A percentile compares a stretch with the other conserved stretches of the same genome.
Conservation (phyloP, 768 basidiomycete genomes). For the Rossbeevera mucosa region DNA sequence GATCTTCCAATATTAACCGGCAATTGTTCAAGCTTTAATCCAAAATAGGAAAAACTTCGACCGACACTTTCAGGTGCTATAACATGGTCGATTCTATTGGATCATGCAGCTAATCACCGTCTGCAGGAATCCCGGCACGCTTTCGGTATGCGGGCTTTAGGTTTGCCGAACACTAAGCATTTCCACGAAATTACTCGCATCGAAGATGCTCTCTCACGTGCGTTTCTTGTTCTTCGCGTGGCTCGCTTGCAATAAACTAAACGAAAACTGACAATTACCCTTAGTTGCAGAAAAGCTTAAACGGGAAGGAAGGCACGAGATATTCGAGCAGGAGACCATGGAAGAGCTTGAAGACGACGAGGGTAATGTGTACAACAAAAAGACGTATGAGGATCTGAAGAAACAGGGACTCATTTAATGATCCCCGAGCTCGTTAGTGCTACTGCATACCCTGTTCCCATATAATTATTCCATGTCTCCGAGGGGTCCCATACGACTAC, state of each 20-base stretch:
- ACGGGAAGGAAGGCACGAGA: conserved; percentile 91
- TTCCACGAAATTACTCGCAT: conserved; percentile 99
- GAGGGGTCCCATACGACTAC: conserved; percentile 1
- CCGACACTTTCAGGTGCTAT: conserved; percentile 80
- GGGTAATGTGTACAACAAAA: conserved; percentile 96
- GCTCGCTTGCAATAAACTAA: not conserved
- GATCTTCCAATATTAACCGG: not conserved
- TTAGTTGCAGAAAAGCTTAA: conserved; percentile 96
- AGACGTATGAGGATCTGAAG: conserved; percentile 96
- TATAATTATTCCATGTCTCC: not conserved
- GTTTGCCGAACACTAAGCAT: conserved; percentile 96
- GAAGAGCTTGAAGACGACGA: conserved; percentile 98
- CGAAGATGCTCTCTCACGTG: conserved; percentile 90
- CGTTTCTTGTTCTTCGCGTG: conserved; percentile 31
- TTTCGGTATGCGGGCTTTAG: conserved; percentile 96
- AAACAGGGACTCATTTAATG: conserved; percentile 83
- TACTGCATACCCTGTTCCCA: conserved; percentile 1
- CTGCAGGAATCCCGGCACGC: conserved; percentile 88
- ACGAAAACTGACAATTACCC: not conserved
- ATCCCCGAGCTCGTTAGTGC: not conserved
- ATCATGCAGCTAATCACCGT: conserved; percentile 17
- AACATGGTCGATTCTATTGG: conserved; percentile 9
- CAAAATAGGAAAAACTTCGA: conserved; percentile 85
- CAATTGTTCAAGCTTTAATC: conserved; percentile 15
- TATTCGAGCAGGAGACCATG: conserved; percentile 90